Base-by-base conservation (phyloP, 805 yeast genomes). In the Yamadazyma olivae region DNA sequence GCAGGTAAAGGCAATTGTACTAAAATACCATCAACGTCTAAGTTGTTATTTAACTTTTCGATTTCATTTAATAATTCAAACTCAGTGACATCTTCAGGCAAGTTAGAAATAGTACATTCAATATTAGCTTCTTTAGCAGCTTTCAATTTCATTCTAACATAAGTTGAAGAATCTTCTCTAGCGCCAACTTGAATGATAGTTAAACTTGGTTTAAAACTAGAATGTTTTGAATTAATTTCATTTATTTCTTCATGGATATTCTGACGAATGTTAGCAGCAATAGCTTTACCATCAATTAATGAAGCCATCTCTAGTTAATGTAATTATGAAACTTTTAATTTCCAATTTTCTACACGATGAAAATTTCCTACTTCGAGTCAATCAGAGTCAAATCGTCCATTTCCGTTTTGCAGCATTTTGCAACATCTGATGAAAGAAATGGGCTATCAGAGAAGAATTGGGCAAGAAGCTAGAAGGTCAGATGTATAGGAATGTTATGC, bases 151-250 rank as follows among this genome's bases (percentile, higher is more conserved):
- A 83, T 83, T 45, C 78, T 74, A 31, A 85, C 90, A 58, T 85
- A 85, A 3, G 88, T 82, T n/a, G 83, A 67, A 9, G 93, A 83
- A 53, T 85, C 95, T 16, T 82, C 83, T 57, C 91, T 71, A 17
- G 67, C 64, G 38, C 95, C 95, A 16, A 85, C 83, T 62, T 85
- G 95, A 45, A 85, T 68, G 45, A 85, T 84, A 42, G 79, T 68
- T 52, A 85, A 66, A 28, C 68, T 71, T 20, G 95, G 93, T 44
- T 67, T 64, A 59, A 84, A 83, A 32, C 65, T 67, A 12, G 80
- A 72, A 45, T 74, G 67, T 22, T 61, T 55, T 8, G 57, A 43
- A 54, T 75, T 72, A 38, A 72, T 46, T 36, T 53, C 51, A 12
- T 40, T 20, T 49, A 77, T 72, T 30, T 72, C 70, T 12, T 51